Evolutionary conservation across 2,329 filamentous ascomycete genomes (phyloP).

Genomic region (Colletotrichum abscissum): DNA sequence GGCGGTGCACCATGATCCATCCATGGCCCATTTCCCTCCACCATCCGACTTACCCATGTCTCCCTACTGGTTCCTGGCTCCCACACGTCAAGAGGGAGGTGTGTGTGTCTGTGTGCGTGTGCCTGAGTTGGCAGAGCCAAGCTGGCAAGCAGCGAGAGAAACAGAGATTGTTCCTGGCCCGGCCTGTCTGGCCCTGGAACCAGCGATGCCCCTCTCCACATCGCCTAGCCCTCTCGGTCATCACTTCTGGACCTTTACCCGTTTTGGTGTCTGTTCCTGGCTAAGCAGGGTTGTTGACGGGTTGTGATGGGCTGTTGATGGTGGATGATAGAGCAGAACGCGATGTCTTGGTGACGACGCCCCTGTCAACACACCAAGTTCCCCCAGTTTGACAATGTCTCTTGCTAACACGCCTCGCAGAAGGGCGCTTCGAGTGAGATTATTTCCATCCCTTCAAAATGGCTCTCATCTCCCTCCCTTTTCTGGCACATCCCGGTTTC

Average conservation of each 20-base stretch:
- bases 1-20: slow-evolving; percentile 13
- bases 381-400: slow-evolving; percentile 6
- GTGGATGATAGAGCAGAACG: slow-evolving; percentile 20
- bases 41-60: slow-evolving; percentile 13
- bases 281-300: slow-evolving; percentile 22
- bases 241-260: slow-evolving; percentile 27
- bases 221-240: slow-evolving; percentile 26
- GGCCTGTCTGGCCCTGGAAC: slow-evolving; percentile 12
- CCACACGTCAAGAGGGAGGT: no score
- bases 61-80: slow-evolving; percentile 11
- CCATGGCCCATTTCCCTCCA: slow-evolving; percentile 17
- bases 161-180: slow-evolving; percentile 5
- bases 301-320: slow-evolving; percentile 10
- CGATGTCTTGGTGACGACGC: slow-evolving; percentile 10
- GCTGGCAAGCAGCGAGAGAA: background rate
- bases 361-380: slow-evolving; percentile 5
- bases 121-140: background rate
- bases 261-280: slow-evolving; percentile 29
- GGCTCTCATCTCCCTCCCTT: slow-evolving; percentile 30
- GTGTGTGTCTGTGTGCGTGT: background rate
- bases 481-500: background rate
- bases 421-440: slow-evolving; percentile 24
- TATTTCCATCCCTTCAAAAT: slow-evolving; percentile 32
- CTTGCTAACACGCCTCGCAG: slow-evolving; percentile 21
- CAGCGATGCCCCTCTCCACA: slow-evolving; percentile 12